Evolutionary conservation across 371 early-diverging fungal genomes (phyloP).

Genomic region (Rhizomucor pusillus): DNA sequence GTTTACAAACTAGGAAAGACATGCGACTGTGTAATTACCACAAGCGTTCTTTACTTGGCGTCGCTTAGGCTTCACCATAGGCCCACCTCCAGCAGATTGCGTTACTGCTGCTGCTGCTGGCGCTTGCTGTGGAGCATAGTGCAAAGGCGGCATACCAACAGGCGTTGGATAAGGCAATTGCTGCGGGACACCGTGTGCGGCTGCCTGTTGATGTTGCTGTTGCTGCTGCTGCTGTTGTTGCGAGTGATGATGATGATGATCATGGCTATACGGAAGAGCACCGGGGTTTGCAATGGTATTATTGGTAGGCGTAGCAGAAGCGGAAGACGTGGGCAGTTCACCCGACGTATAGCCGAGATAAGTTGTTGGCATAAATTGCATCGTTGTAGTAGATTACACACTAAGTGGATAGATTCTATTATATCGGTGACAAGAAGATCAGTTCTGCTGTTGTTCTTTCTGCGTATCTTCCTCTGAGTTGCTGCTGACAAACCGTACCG

Average conservation of each 20-base stretch:
- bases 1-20: no score
- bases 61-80: constrained; percentile 33
- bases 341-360: constrained; percentile 9
- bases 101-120: constrained; percentile 5
- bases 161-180: constrained; percentile 4
- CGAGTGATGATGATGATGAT: no score
- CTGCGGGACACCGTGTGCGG: neutral
- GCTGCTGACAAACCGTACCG: no score
- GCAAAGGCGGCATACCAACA: neutral
- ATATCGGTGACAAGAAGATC: neutral
- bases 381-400: neutral
- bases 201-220: neutral
- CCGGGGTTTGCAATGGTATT: neutral
- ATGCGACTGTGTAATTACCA: constrained; percentile 31
- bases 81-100: neutral
- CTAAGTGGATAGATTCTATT: neutral
- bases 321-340: neutral
- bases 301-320: no score
- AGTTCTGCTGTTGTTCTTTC: neutral
- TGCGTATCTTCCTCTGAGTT: neutral
- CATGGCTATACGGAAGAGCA: neutral
- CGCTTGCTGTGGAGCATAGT: neutral
- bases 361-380: constrained; percentile 15
- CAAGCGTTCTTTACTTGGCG: constrained; percentile 87
- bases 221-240: constrained; percentile 8